A percentile compares a stretch with the other conserved stretches of the same genome.
Conservation (phyloP, 2,329 filamentous ascomycete species). For the Neocatenulostroma microsporum region DNA sequence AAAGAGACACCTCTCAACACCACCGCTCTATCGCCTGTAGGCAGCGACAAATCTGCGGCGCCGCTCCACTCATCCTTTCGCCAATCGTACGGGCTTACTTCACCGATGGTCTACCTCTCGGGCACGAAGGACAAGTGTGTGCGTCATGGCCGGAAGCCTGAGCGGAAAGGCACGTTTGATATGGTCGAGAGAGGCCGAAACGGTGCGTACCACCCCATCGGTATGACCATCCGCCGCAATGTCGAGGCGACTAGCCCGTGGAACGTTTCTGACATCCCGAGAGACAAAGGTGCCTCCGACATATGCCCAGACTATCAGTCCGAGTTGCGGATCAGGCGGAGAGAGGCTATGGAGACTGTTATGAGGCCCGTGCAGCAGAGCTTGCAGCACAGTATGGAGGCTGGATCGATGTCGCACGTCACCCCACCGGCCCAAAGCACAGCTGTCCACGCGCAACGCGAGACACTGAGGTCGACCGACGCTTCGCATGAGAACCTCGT, state of each 20-base stretch:
- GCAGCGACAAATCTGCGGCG: neutral
- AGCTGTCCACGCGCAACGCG: neutral
- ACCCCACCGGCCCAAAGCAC: neutral
- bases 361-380: slow-evolving; percentile 3
- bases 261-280: slow-evolving; percentile 6
- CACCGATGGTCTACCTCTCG: slow-evolving; percentile 9
- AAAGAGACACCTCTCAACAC: slow-evolving; percentile 1
- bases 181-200: slow-evolving; percentile 20
- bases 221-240: slow-evolving; percentile 18
- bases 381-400: neutral
- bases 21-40: neutral
- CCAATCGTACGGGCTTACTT: slow-evolving; percentile 2
- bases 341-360: slow-evolving; percentile 14
- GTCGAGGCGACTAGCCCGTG: slow-evolving; percentile 27
- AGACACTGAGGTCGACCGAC: neutral
- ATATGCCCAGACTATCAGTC: slow-evolving; percentile 26
- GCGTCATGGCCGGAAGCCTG: slow-evolving; percentile 24
- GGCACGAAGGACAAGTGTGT: slow-evolving; percentile 23
- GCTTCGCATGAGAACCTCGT: no score
- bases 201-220: slow-evolving; percentile 25
- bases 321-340: slow-evolving; percentile 21
- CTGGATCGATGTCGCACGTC: neutral
- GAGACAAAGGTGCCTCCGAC: slow-evolving; percentile 16
- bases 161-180: slow-evolving; percentile 14
- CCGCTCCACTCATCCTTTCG: neutral